A percentile compares a stretch with the other conserved stretches of the same genome.
These are phyloP conservation scores for Trichosporon sp. DNA, from an alignment of 1,284 basidiomycete species.

Conservation along the genomic window DNA sequence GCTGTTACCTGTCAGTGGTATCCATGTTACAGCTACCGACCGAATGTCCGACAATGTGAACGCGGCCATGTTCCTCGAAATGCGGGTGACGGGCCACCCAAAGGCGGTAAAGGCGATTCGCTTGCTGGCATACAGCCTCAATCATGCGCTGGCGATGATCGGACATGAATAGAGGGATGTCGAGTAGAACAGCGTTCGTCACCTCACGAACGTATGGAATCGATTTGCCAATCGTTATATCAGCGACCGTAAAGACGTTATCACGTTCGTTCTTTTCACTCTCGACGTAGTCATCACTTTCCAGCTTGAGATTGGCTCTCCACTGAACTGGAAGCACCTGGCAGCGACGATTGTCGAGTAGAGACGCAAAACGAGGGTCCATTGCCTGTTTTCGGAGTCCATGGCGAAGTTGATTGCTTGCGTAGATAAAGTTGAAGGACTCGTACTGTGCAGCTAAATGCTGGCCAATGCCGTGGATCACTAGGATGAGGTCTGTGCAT, in stretches of 20 bases:
- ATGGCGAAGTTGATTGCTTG: slow-evolving; percentile 52
- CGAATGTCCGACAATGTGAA: slow-evolving; percentile 51
- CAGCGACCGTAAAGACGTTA: slow-evolving; percentile 53
- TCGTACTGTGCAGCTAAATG: slow-evolving; percentile 53
- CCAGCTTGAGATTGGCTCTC: slow-evolving; percentile 53
- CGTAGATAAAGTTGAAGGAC: slow-evolving; percentile 55
- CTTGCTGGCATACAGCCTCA: slow-evolving; percentile 51
- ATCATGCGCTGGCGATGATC: slow-evolving; percentile 56
- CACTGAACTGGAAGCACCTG: slow-evolving; percentile 57
- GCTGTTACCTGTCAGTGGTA: slow-evolving; percentile 24
- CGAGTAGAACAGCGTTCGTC: slow-evolving; percentile 53
- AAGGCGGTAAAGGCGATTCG: slow-evolving; percentile 53
- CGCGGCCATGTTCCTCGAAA: slow-evolving; percentile 52
- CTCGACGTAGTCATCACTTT: slow-evolving; percentile 49
- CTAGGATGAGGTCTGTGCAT: slow-evolving; percentile 53
- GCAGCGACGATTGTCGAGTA: slow-evolving; percentile 52
- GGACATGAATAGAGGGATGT: slow-evolving; percentile 53
- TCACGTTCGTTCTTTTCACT: slow-evolving; percentile 51
- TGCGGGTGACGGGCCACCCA: slow-evolving; percentile 56
- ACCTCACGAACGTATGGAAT: slow-evolving; percentile 54
- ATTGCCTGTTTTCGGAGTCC: slow-evolving; percentile 50
- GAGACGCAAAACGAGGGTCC: slow-evolving; percentile 50
- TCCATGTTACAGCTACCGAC: slow-evolving; percentile 25
- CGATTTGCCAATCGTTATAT: slow-evolving; percentile 53
- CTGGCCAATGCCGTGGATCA: slow-evolving; percentile 55